Conservation (phyloP, 768 basidiomycete species). For the Coprinellus micaceus region DNA sequence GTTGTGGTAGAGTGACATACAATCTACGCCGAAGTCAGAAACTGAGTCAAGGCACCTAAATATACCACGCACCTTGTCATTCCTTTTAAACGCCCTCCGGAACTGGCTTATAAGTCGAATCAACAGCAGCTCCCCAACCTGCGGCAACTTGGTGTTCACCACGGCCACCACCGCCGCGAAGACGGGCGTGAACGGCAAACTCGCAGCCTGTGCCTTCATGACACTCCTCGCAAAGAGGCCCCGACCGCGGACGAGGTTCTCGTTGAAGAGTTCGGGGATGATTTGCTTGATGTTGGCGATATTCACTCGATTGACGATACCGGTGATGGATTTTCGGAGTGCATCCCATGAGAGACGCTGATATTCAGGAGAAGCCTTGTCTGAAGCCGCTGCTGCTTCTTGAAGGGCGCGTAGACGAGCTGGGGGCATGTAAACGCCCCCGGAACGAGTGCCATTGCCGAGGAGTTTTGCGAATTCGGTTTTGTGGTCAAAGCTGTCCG, state of each 20-base stretch:
- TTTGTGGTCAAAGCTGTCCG: conserved; percentile 57
- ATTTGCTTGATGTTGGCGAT: conserved; percentile 93
- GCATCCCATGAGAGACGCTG: conserved; percentile 98
- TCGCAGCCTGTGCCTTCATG: conserved; percentile 97
- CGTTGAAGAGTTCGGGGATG: conserved; percentile 85
- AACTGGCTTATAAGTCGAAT: conserved; percentile 93
- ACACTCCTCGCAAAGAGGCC: conserved; percentile 91
- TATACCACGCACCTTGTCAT: conserved; percentile 95
- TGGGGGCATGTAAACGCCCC: conserved; percentile 96
- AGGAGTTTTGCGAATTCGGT: conserved; percentile 90
- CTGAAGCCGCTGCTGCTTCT: conserved; percentile 63
- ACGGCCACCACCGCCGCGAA: conserved; percentile 93
- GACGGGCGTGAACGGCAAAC: conserved; percentile 96
- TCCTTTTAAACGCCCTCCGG: conserved; percentile 89
- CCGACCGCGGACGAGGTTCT: conserved; percentile 90
- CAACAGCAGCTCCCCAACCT: conserved; percentile 89
- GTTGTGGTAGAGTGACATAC: conserved; percentile 92
- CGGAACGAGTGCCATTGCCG: conserved; percentile 60
- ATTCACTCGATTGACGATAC: conserved; percentile 99
- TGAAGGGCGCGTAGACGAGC: conserved; percentile 89
- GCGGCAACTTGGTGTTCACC: conserved; percentile 95
- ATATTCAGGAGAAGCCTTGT: conserved; percentile 85
- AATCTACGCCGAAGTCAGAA: conserved; percentile 59
- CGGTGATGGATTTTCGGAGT: conserved; percentile 93
- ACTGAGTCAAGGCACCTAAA: not conserved